These are phyloP conservation scores for Metschnikowia dekortorum DNA, from an alignment of 805 yeast genomes.

Conservation along the genomic window DNA sequence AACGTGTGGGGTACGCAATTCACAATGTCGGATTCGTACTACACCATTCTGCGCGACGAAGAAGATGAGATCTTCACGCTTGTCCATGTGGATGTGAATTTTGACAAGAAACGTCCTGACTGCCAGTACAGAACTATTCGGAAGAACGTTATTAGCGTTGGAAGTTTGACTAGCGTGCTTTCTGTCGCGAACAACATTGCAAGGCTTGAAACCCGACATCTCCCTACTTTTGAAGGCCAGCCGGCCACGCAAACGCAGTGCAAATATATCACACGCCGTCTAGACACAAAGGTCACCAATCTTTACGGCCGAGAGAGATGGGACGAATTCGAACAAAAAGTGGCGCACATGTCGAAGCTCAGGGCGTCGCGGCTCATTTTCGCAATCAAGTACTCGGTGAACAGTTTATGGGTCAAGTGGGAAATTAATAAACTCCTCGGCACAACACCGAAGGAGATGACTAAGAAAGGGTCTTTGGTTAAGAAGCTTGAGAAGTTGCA, in stretches of 20 bases:
- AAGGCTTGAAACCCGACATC: not conserved
- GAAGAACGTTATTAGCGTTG: slow-evolving; percentile 1
- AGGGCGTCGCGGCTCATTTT: slow-evolving; percentile 26
- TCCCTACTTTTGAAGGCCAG: too few species aligned
- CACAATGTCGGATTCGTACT: slow-evolving; percentile 4
- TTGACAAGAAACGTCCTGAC: too few species aligned
- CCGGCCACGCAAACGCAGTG: slow-evolving; percentile 11
- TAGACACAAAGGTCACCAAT: slow-evolving; percentile 1
- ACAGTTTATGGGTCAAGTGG: slow-evolving; percentile 27
- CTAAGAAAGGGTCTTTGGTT: not conserved
- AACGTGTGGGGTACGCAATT: slow-evolving; percentile 28
- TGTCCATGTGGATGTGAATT: not conserved
- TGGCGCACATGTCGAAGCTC: slow-evolving; percentile 9
- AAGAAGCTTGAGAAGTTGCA: not conserved
- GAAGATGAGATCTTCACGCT: not conserved
- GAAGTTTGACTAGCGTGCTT: slow-evolving; percentile 10
- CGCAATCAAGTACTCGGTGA: slow-evolving; percentile 25
- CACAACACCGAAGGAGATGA: slow-evolving; percentile 7
- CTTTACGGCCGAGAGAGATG: slow-evolving; percentile 8
- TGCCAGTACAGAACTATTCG: too few species aligned
- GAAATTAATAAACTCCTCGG: slow-evolving; percentile 28
- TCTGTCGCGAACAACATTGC: not conserved
- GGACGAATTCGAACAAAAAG: slow-evolving; percentile 7
- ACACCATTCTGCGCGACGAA: slow-evolving; percentile 5
- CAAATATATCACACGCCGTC: not conserved